Evolutionary conservation across 2,329 filamentous ascomycete genomes (phyloP), one percentile per base, ranked within the genome.

Genomic region (Cladophialophora chaetospira): DNA sequence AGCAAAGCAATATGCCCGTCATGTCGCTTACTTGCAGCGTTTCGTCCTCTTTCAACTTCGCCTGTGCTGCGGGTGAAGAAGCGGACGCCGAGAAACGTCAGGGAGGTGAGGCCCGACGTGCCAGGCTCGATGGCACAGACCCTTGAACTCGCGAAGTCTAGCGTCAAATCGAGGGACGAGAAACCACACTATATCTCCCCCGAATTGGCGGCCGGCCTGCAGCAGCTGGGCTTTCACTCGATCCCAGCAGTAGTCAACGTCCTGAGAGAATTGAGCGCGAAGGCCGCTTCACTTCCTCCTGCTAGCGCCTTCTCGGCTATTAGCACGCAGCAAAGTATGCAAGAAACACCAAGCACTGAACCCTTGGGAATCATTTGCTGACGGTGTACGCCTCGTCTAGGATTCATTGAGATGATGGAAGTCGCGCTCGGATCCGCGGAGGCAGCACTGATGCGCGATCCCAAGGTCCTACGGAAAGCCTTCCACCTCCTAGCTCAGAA

Each of bases 401-500:
- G 50, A 38, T 62, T 57, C 47, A 49, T 45, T 17, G 23, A 26
- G 13, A 23, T 52, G 4, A 55, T 50, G 23, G 53, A 55, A 40
- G 44, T 52, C 29, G 40, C 33, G 4, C 28, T 62, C 26, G 44
- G 23, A 29, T 21, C 15, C 11, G 5, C 17, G 15, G 56, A 58
- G 23, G 40, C 46, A 11, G 28, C 33, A 8, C 17, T 59, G 2
- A 23, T 62, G 45, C 53, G 29, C 11, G 51, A 60, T 43, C 60
- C 56, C 2, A 35, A 29, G 5, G 23, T 57, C 21, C 13, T 62
- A 11, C 44, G 48, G 9, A 46, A 48, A 29, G 29, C 53, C n/a
- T 57, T 62, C 36, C 54, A 60, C 26, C 49, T 42, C 31, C 38
- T 53, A 6, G 60, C 49, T 23, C 38, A 43, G 45, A 48, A 51